A percentile compares a stretch with the other conserved stretches of the same genome.
These are phyloP conservation scores for Phylloporus sp. DNA, from an alignment of 768 basidiomycete genomes.

Conservation along the genomic window DNA sequence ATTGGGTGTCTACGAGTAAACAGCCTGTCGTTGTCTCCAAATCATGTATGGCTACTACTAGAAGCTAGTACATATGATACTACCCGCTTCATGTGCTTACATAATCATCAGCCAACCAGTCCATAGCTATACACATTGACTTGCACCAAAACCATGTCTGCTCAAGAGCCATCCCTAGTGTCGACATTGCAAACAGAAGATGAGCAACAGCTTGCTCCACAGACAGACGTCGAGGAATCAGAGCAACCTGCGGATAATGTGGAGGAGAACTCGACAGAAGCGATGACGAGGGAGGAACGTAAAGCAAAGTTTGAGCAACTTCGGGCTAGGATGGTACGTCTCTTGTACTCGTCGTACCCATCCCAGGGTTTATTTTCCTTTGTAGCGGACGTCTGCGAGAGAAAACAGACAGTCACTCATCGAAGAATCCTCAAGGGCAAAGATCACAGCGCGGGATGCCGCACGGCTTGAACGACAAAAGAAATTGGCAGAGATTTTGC, in stretches of 20 bases:
- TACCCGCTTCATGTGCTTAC: slow-evolving; percentile 12
- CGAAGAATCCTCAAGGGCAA: slow-evolving; percentile 77
- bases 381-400: slow-evolving; percentile 69
- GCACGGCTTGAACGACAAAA: slow-evolving; percentile 86
- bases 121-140: background rate
- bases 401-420: slow-evolving; percentile 85
- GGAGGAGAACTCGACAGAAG: slow-evolving; percentile 12
- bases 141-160: slow-evolving; percentile 11
- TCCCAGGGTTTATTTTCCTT: background rate
- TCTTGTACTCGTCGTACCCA: background rate
- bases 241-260: slow-evolving; percentile 25
- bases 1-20: too few relatives aligned
- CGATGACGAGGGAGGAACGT: slow-evolving; percentile 62
- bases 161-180: slow-evolving; percentile 1
- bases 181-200: slow-evolving; percentile 1
- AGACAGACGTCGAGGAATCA: slow-evolving; percentile 20
- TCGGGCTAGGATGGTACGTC: slow-evolving; percentile 68
- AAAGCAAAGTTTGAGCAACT: slow-evolving; percentile 75
- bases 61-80: too few relatives aligned
- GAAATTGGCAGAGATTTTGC: slow-evolving; percentile 82
- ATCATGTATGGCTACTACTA: too few relatives aligned
- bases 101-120: slow-evolving; percentile 1
- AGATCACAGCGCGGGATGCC: slow-evolving; percentile 72
- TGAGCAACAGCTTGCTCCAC: background rate
- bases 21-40: too few relatives aligned